Evolutionary conservation across 495 filamentous ascomycete species (phyloP).

Genomic region (Evansstolkia leycettana): DNA sequence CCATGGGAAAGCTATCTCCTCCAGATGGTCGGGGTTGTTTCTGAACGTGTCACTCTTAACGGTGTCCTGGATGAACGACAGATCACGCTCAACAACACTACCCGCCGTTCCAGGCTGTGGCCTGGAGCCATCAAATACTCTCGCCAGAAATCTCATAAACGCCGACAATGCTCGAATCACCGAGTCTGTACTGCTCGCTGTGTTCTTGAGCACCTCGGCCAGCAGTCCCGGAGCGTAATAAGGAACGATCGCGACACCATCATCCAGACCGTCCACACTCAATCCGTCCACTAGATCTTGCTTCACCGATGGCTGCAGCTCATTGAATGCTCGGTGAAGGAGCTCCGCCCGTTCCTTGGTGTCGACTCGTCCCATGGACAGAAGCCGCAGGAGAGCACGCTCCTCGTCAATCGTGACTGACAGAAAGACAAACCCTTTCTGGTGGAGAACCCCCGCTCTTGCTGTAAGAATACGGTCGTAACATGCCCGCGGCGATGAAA

Average conservation of each 20-base stretch:
- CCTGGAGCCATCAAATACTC: constrained; percentile 4
- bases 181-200: background rate
- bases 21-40: too few species aligned
- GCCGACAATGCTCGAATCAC: constrained; percentile 3
- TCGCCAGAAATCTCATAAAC: constrained; percentile 11
- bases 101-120: constrained; percentile 1
- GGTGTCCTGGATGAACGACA: constrained; percentile 7
- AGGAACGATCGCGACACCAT: constrained; percentile 9
- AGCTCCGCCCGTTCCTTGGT: constrained; percentile 5
- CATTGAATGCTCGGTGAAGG: constrained; percentile 7
- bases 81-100: constrained; percentile 8
- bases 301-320: constrained; percentile 1
- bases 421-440: too few species aligned
- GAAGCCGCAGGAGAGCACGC: constrained; percentile 12
- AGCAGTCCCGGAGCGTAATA: constrained; percentile 15
- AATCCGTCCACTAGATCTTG: constrained; percentile 9
- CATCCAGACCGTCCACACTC: constrained; percentile 12
- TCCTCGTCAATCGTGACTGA: too few species aligned
- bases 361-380: constrained; percentile 12
- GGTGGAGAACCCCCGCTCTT: too few species aligned
- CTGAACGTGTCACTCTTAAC: constrained; percentile 7
- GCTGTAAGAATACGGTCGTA: constrained; percentile 19
- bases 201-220: constrained; percentile 2
- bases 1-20: too few species aligned
- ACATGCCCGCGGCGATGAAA: constrained; percentile 5